These are phyloP conservation scores for Thraustochytrium sp. DNA, from an alignment of 352 stramenopile genomes.

Conservation along the genomic window DNA sequence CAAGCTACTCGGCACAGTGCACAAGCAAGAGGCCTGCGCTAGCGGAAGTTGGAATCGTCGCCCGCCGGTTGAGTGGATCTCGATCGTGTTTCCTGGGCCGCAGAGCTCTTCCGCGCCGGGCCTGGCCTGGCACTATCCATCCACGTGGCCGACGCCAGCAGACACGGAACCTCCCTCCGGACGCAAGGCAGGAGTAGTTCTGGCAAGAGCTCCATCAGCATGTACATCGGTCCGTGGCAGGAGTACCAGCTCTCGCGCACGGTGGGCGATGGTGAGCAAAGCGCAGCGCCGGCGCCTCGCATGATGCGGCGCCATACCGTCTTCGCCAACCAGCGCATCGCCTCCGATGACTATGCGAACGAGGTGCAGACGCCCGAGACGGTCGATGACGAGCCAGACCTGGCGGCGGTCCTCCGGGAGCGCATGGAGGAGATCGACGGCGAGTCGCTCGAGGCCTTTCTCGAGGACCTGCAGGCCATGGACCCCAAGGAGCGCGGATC, in stretches of 20 bases:
- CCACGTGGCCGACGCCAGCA: too few species aligned
- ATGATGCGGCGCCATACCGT: background rate
- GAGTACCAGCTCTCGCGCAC: slow-evolving; percentile 16
- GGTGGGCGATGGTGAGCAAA: background rate
- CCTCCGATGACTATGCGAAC: background rate
- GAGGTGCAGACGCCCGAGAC: background rate
- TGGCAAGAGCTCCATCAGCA: background rate
- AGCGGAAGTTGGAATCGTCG: too few species aligned
- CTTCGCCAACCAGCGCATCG: background rate
- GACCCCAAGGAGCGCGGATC: background rate
- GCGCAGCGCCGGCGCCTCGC: background rate
- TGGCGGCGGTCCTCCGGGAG: background rate
- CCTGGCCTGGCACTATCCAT: too few species aligned
- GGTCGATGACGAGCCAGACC: background rate
- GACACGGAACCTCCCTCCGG: too few species aligned
- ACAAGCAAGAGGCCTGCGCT: too few species aligned
- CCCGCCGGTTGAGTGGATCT: too few species aligned
- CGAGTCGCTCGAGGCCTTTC: background rate
- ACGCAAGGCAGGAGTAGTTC: background rate
- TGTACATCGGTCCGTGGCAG: slow-evolving; percentile 38
- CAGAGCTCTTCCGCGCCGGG: too few species aligned
- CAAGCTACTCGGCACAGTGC: too few species aligned
- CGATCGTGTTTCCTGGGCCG: too few species aligned
- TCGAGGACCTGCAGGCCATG: background rate
- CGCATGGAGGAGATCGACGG: background rate